Evolutionary conservation across 768 basidiomycete genomes (phyloP).

Genomic region (Mycena galopus): DNA sequence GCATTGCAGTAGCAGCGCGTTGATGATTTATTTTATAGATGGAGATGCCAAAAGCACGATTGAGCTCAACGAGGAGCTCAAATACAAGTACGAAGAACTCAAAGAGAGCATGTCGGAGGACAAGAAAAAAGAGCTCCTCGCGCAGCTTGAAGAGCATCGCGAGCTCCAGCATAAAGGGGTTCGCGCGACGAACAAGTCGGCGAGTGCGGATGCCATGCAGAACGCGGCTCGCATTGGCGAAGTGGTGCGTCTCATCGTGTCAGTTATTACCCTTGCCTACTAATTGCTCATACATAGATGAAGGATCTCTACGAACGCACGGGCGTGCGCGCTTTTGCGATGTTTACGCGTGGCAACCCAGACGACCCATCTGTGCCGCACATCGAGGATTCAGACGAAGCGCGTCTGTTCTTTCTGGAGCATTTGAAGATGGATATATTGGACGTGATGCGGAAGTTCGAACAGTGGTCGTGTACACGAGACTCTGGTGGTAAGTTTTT

Average conservation of each 20-base stretch:
- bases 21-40: neutral
- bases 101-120: neutral
- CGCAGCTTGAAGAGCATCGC: neutral
- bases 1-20: neutral
- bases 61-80: neutral
- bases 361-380: neutral
- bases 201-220: neutral
- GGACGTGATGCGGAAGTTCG: neutral
- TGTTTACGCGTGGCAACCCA: neutral
- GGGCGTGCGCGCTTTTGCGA: neutral
- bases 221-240: neutral
- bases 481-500: neutral
- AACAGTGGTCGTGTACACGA: neutral
- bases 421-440: neutral
- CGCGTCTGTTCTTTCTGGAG: neutral
- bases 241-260: neutral
- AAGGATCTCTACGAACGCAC: neutral
- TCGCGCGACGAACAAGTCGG: constrained; percentile 3
- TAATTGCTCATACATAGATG: neutral
- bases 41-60: neutral
- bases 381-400: neutral
- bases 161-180: neutral
- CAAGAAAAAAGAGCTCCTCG: neutral
- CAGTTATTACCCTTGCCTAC: neutral
- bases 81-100: neutral